Evolutionary conservation across 2,329 filamentous ascomycete species (phyloP), one percentile per base, ranked within the genome.

Genomic region (Pseudonectria foliicola): DNA sequence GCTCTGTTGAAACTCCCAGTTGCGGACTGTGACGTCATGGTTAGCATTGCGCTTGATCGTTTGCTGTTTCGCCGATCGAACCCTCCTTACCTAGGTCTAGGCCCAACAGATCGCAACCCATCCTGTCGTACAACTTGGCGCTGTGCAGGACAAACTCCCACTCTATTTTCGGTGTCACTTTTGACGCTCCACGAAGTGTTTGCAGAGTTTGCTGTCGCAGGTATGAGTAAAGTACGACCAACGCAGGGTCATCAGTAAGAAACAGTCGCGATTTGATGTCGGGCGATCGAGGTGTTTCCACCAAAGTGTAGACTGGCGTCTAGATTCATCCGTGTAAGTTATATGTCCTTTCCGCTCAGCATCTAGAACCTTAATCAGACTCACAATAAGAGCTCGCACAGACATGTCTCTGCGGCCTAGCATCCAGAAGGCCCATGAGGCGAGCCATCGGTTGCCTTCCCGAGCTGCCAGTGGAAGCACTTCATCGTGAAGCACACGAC

Each of bases 371-470:
- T 6, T 13, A 11, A 23, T 13, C 10, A 13, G 13, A 63, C 80
- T 68, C 63, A 87, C 82, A 48, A 94, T 82, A 4, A 98, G 67
- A 6, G 83, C 79, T 34, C 85, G 77, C 6, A 95, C 87, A 6
- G 90, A 85, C 69, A 88, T 84, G 46, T 93, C 85, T 40, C 81
- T 77, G 43, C 84, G 75, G 25, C 79, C 79, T 5, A 96, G 70
- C 72, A 95, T 85, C 82, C 87, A 94, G 55, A 95, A 95, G 3
- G 86, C 85, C 92, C 92, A 98, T 0, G 85, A 92, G 10, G 89
- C 85, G 39, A 95, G 75, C 90, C 92, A 98, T 38, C 90, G 75
- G 54, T 98, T 90, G 3, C 87, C 87, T 44, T 90, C 80, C 27
- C 79, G 73, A 0, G 84, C 79, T 13, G 92, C 92, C 42, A 85